Percentiles rank a stretch among this genome's conserved stretches.
phyloP scores from a whole-genome alignment of 495 filamentous ascomycete species.

The Penicillium flavigenum region DNA sequence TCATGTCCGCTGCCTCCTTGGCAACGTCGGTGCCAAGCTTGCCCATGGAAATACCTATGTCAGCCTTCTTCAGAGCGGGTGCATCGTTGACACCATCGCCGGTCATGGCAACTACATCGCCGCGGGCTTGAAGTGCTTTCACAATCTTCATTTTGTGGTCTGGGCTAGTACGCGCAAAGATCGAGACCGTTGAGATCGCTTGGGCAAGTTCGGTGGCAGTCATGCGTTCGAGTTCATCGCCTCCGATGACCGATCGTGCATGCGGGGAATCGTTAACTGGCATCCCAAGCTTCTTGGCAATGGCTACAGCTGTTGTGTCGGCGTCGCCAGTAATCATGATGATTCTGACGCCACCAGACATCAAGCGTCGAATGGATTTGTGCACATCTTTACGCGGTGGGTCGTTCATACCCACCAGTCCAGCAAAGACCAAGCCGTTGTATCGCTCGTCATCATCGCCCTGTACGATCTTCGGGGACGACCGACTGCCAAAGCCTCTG shows the following conservation, averaged over 20 bases:
- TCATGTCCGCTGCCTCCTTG: slow-evolving; percentile 99
- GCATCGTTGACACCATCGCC: slow-evolving; percentile 98
- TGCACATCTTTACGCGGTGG: slow-evolving; percentile 87
- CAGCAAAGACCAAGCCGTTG: slow-evolving; percentile 81
- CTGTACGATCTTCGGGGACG: slow-evolving; percentile 44
- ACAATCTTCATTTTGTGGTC: slow-evolving; percentile 99
- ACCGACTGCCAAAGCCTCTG: slow-evolving; percentile 43
- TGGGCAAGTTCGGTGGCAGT: slow-evolving; percentile 75
- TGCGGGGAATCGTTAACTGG: slow-evolving; percentile 53
- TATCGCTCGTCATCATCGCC: slow-evolving; percentile 70
- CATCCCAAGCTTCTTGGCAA: slow-evolving; percentile 92
- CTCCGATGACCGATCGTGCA: slow-evolving; percentile 70
- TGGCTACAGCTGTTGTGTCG: slow-evolving; percentile 89
- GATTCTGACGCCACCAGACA: slow-evolving; percentile 90
- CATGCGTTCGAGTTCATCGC: slow-evolving; percentile 91
- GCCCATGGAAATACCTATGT: slow-evolving; percentile 98
- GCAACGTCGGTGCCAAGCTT: slow-evolving; percentile 93
- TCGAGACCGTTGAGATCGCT: slow-evolving; percentile 81
- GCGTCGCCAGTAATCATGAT: slow-evolving; percentile 99
- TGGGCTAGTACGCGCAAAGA: slow-evolving; percentile 93
- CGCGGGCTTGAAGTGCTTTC: slow-evolving; percentile 81
- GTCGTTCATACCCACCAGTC: slow-evolving; percentile 95
- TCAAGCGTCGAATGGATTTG: slow-evolving; percentile 82
- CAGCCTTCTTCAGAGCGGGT: slow-evolving; percentile 92
- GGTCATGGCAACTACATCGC: slow-evolving; percentile 98